Base-by-base conservation (phyloP, 768 basidiomycete species). In the Tylopilus balloui region DNA sequence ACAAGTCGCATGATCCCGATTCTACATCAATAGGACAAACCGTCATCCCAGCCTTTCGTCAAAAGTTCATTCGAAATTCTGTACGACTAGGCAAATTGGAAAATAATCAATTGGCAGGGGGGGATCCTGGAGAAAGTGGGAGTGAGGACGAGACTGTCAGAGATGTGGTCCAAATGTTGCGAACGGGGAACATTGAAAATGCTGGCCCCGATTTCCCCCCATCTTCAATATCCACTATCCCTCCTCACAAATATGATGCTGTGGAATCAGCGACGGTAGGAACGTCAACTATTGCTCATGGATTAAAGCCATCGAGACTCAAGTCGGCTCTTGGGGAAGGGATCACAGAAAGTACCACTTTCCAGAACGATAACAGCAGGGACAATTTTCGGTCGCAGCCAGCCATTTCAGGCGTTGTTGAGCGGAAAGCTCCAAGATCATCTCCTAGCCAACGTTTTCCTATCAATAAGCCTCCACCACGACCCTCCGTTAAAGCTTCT, bases 51-150 rank as follows among this genome's bases (percentile, higher is more conserved):
- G 72, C 64, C 14, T 70, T 76, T 12, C 70, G 70, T 38, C 70
- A 73, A 28, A 74, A 71, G 28, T 76, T 76, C 15, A 60, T 84
- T 17, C 78, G 76, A 59, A 70, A 67, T 41, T 74, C 80, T 2
- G 71, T 86, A 43, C 73, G 74, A 28, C 67, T 76, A n/a, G 83
- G 83, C 9, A 82, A 76, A 59, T 53, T 83, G 25, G 78, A 81
- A 54, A 66, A 76, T 20, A 66, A 71, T 31, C 72, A 66, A 15
- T 70, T 86, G 9, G 69, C 80, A 15, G 81, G 78, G 4, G 74
- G 69, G n/a, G 73, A 72, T 46, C 71, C 59, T 23, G 72, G 68
- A 25, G 79, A 80, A 40, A 83, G 80, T 45, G 80, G 67, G 27
- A 80, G 77, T 42, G 83, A 84, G 48, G 74, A 72, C 35, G 73